Evolutionary conservation across 2,329 filamentous ascomycete genomes (phyloP), one percentile per base, ranked within the genome.

Genomic region (Orbilia blumenaviensis): DNA sequence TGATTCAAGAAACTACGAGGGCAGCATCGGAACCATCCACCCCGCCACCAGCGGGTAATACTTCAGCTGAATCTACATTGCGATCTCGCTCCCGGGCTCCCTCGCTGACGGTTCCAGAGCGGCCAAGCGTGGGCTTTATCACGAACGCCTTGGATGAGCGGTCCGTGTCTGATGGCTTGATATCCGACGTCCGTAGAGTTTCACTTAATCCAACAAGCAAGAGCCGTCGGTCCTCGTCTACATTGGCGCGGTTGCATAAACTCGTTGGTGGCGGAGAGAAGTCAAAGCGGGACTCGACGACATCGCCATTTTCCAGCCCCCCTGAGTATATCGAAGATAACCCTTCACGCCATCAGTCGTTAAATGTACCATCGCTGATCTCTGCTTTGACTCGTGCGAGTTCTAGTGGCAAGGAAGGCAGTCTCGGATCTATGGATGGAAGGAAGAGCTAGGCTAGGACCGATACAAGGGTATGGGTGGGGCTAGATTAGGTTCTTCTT

Each of bases 41-140:
- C 6, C 46, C 69, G 23, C 63, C 44, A 10, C 14, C 44, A 23
- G 25, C 23, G 10, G n/a, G 18, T 48, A 36, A 58, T 9, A 21
- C 29, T 23, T 34, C 34, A 12, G 36, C 38, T 8, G n/a, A 12
- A 44, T 27, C 23, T 18, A 34, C 46, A 21, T 38, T 42, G 34
- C 56, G 48, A 21, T 38, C 46, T 27, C 34, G 16, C 10, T 75
- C 62, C 41, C 63, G 71, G n/a, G 71, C 71, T 18, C 71, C 71
- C 50, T 75, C 71, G n/a, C 23, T 75, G 56, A 75, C 71, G n/a
- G 36, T 75, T 42, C 63, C 71, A 12, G 63, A 75, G 29, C 71
- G 71, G 10, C 63, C 71, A 34, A 75, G 63, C 63, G 63, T 64
- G 29, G 46, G 54, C 46, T 68, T 68, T 16, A 62, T 63, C 16